Evolutionary conservation across 2,329 filamentous ascomycete genomes (phyloP).

Genomic region (Helotiales sp.): DNA sequence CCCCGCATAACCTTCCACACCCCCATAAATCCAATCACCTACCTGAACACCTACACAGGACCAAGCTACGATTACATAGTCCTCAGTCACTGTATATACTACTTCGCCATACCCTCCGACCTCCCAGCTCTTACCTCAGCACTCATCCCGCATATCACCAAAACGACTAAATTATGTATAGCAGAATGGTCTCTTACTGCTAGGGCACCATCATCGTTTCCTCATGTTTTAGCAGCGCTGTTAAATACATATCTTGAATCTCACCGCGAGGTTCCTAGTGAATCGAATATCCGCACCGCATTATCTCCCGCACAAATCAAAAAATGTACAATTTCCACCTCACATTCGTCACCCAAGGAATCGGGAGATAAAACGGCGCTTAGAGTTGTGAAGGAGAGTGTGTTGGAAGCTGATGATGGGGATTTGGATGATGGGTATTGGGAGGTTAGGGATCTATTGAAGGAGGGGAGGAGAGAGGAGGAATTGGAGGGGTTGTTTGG

Average conservation of each 20-base stretch:
- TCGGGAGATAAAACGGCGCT: background rate
- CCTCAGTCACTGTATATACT: slow-evolving; percentile 51
- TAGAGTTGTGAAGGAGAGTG: slow-evolving; percentile 40
- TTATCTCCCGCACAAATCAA: slow-evolving; percentile 44
- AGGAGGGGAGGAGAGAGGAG: slow-evolving; percentile 19
- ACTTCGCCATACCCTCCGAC: slow-evolving; percentile 44
- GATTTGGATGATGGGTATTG: slow-evolving; percentile 49
- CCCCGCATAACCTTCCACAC: slow-evolving; percentile 45
- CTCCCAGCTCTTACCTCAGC: slow-evolving; percentile 40
- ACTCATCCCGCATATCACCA: slow-evolving; percentile 36
- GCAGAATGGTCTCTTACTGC: slow-evolving; percentile 49
- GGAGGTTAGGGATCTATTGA: slow-evolving; percentile 42
- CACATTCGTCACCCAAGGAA: too few species aligned
- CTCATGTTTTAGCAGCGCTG: slow-evolving; percentile 52
- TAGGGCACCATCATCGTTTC: slow-evolving; percentile 37
- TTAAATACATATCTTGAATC: slow-evolving; percentile 45
- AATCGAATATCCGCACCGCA: slow-evolving; percentile 49
- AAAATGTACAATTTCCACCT: background rate
- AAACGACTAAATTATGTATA: slow-evolving; percentile 40
- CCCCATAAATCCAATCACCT: slow-evolving; percentile 37
- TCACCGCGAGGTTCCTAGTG: slow-evolving; percentile 39
- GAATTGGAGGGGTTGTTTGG: slow-evolving; percentile 38
- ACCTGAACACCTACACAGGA: slow-evolving; percentile 32
- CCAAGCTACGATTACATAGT: slow-evolving; percentile 46
- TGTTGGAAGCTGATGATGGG: slow-evolving; percentile 38